Evolutionary conservation across 345 rosid species (phyloP).

Genomic region (Arabidopsis thaliana): TAIR10.1 NC_003071.7:14289001-14289500

Average conservation of each 20-base stretch:
- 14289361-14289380: not conserved
- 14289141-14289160: slow-evolving; percentile 20
- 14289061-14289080: slow-evolving; percentile 32
- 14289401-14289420: not conserved
- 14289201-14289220: not conserved
- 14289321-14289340: not conserved
- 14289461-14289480: not conserved
- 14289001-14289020: slow-evolving; percentile 7
- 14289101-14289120: slow-evolving; percentile 31
- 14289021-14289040: slow-evolving; percentile 8
- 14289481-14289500: not conserved
- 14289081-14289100: slow-evolving; percentile 37
- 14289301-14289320: not conserved
- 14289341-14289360: not conserved
- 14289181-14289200: not conserved
- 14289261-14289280: not conserved
- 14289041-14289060: slow-evolving; percentile 32
- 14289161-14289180: not conserved
- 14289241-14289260: not conserved
- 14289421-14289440: slow-evolving; percentile 4
- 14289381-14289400: not conserved
- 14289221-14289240: not conserved
- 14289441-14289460: not conserved
- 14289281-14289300: not conserved
- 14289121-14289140: slow-evolving; percentile 26